These are phyloP conservation scores for Blastobotrys raffinosifermentans DNA, from an alignment of 1,139 yeast genomes.

Conservation along the genomic window DNA sequence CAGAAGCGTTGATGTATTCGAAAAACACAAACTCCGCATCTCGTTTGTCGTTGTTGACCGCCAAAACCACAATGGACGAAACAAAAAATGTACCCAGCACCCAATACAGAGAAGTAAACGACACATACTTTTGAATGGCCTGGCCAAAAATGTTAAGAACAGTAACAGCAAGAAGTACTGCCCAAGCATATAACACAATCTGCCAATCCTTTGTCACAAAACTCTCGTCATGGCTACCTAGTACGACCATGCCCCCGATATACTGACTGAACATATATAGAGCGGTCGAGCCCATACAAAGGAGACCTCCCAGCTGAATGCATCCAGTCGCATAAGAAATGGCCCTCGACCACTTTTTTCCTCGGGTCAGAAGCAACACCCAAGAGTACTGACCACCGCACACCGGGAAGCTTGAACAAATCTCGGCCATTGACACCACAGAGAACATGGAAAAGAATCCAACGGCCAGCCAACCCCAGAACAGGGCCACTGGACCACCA, in stretches of 20 bases:
- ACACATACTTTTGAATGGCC: constrained; percentile 38
- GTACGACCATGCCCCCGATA: constrained; percentile 22
- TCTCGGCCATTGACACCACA: constrained; percentile 45
- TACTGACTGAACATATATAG: constrained; percentile 25
- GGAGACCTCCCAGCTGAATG: constrained; percentile 44
- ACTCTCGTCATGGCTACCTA: constrained; percentile 13
- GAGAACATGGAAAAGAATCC: constrained; percentile 43
- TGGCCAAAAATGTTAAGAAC: constrained; percentile 35
- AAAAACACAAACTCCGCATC: constrained; percentile 45
- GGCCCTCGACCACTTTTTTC: constrained; percentile 42
- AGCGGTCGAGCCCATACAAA: constrained; percentile 38
- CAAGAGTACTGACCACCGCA: constrained; percentile 61
- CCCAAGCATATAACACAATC: constrained; percentile 42
- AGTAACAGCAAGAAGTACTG: constrained; percentile 30
- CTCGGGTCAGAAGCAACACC: constrained; percentile 52
- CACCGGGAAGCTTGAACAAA: constrained; percentile 48
- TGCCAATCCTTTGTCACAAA: constrained; percentile 41
- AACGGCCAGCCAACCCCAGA: constrained; percentile 72
- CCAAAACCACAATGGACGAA: constrained; percentile 45
- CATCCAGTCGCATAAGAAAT: constrained; percentile 51
- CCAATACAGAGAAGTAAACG: constrained; percentile 43
- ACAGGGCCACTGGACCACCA: constrained; percentile 41
- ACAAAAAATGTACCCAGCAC: constrained; percentile 45
- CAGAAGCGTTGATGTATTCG: constrained; percentile 47
- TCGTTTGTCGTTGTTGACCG: constrained; percentile 46